phyloP scores from a whole-genome alignment of 2,329 filamentous ascomycete genomes.

The Monilinia polystroma region DNA sequence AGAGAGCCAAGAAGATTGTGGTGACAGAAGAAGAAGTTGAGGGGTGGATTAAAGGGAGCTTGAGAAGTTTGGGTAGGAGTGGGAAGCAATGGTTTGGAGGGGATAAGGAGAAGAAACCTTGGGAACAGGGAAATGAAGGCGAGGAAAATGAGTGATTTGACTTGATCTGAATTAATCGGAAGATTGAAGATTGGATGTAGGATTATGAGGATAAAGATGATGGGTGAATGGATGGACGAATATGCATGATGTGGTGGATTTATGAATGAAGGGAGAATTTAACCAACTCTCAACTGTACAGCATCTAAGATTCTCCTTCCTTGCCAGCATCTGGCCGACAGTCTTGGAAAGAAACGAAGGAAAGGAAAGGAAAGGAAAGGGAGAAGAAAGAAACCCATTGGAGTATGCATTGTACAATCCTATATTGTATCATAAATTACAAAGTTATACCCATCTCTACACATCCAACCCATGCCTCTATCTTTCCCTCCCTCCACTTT shows the following conservation, averaged over 20 bases:
- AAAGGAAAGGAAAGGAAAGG: background rate
- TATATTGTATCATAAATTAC: background rate
- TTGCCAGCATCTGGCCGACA: too few relatives aligned
- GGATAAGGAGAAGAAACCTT: constrained; percentile 21
- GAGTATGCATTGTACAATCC: background rate
- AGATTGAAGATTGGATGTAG: background rate
- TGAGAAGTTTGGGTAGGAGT: constrained; percentile 49
- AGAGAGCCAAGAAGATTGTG: constrained; percentile 59
- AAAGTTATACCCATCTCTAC: background rate
- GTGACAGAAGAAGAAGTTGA: constrained; percentile 68
- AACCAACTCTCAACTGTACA: too few relatives aligned
- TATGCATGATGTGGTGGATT: background rate
- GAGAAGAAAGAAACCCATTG: background rate
- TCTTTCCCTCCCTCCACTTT: too few relatives aligned
- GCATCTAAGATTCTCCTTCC: too few relatives aligned
- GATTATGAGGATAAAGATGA: constrained; percentile 4
- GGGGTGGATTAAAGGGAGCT: constrained; percentile 63
- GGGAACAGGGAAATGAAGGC: constrained; percentile 15
- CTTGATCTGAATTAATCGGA: background rate
- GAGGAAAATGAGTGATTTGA: constrained; percentile 27
- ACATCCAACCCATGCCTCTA: too few relatives aligned
- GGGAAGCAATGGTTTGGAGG: constrained; percentile 31
- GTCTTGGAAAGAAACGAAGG: background rate
- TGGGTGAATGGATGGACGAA: background rate
- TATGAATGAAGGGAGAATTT: background rate